These are phyloP conservation scores for Neofusicoccum ribis DNA, from an alignment of 2,329 filamentous ascomycete species.

Conservation along the genomic window DNA sequence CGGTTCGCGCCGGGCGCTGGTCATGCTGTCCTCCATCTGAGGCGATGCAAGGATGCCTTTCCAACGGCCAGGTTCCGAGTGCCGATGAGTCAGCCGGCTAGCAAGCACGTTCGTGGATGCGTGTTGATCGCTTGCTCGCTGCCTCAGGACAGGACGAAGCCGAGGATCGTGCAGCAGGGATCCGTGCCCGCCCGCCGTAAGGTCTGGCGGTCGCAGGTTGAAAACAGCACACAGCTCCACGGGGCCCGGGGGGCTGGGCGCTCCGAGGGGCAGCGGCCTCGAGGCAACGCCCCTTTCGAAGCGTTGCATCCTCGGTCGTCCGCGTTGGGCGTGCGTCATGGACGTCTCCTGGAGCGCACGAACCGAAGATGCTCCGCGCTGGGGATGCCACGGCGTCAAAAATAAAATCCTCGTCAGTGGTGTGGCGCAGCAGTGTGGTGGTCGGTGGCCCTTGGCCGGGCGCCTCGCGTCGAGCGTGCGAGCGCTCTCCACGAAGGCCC, in stretches of 20 bases:
- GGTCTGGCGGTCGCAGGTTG: neutral
- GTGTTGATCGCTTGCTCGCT: neutral
- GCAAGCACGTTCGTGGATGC: constrained; percentile 8
- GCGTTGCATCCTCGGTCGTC: neutral
- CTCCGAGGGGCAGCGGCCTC: neutral
- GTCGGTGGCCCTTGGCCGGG: neutral
- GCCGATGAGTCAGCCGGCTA: constrained; percentile 11
- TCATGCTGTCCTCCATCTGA: constrained; percentile 15
- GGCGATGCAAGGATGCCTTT: constrained; percentile 15
- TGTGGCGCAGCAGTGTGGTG: constrained; percentile 8
- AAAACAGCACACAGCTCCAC: neutral
- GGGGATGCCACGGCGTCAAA: neutral
- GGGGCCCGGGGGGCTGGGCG: neutral
- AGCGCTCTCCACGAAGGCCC: neutral
- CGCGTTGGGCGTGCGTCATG: neutral
- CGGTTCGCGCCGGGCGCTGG: constrained; percentile 16
- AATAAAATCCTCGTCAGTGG: neutral
- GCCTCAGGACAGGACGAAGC: neutral
- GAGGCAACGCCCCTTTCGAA: neutral
- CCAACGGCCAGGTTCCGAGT: constrained; percentile 18
- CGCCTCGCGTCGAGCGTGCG: neutral
- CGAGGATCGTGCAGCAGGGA: constrained; percentile 4
- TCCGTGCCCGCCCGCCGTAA: neutral
- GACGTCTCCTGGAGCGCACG: neutral
- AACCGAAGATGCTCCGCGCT: constrained; percentile 1